Base-by-base conservation (phyloP, 73 alveolate species). In the Paramecium caudatum region DNA sequence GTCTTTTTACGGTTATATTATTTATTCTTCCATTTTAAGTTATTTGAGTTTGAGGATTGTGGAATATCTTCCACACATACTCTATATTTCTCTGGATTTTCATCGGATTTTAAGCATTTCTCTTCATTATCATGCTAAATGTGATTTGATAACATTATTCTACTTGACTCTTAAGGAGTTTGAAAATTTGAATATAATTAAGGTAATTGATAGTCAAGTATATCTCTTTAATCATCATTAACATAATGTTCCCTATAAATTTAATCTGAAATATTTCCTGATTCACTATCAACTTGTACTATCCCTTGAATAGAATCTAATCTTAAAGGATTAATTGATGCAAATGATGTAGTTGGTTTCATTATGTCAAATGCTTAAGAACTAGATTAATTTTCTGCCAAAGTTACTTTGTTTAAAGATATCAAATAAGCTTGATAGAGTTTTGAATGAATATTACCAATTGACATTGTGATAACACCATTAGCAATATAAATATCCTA, bases 81-180 rank as follows among this genome's bases (percentile, higher is more conserved):
- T n/a, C n/a, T n/a, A n/a, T n/a, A n/a, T n/a, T n/a, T n/a, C n/a
- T n/a, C n/a, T n/a, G n/a, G n/a, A n/a, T n/a, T n/a, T n/a, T n/a
- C n/a, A n/a, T n/a, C n/a, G n/a, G n/a, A n/a, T n/a, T n/a, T n/a
- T n/a, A n/a, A n/a, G n/a, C n/a, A n/a, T n/a, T n/a, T n/a, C n/a
- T n/a, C n/a, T n/a, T n/a, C n/a, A n/a, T n/a, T n/a, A n/a, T n/a
- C n/a, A n/a, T n/a, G n/a, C n/a, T n/a, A n/a, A n/a, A n/a, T n/a
- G n/a, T n/a, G n/a, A n/a, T n/a, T n/a, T n/a, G n/a, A n/a, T n/a
- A 55, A 43, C 30, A 55, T 23, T 19, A 55, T 27, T 23, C 46
- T 55, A 55, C 80, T 55, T 7, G 46, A 55, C 23, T 55, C 80
- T 55, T 27, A 23, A 55, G 80, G 80, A 55, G 80, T 55, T 55